These are phyloP conservation scores for Poronia punctata DNA, from an alignment of 495 filamentous ascomycete species.

Conservation along the genomic window DNA sequence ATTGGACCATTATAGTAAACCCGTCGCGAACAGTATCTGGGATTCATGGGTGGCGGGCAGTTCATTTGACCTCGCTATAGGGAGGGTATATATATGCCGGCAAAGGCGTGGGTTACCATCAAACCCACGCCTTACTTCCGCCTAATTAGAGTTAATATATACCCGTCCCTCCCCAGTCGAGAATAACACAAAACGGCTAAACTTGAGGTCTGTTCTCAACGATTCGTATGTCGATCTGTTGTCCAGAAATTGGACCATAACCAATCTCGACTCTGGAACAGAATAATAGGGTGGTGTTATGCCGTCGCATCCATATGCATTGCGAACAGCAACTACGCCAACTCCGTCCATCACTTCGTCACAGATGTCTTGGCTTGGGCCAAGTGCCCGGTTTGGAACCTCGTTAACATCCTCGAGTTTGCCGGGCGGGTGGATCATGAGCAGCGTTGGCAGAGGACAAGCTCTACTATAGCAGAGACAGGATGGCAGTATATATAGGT, in stretches of 20 bases:
- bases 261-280: neutral
- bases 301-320: neutral
- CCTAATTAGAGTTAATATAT: slow-evolving; percentile 26
- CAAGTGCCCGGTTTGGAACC: slow-evolving; percentile 1
- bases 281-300: neutral
- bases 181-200: slow-evolving; percentile 15
- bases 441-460: too few relatives aligned
- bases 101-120: slow-evolving; percentile 6
- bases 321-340: neutral
- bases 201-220: slow-evolving; percentile 3
- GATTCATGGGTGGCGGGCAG: neutral
- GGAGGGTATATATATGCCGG: slow-evolving; percentile 14
- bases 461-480: too few relatives aligned
- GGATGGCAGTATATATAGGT: too few relatives aligned
- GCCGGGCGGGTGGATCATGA: too few relatives aligned
- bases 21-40: too few relatives aligned
- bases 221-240: neutral
- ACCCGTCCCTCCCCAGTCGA: slow-evolving; percentile 13
- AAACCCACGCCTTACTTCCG: slow-evolving; percentile 13
- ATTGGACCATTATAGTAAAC: too few relatives aligned
- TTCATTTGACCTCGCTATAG: neutral
- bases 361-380: slow-evolving; percentile 2
- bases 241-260: neutral
- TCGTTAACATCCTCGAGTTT: slow-evolving; percentile 1
- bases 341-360: neutral